Base-by-base conservation (phyloP, 805 yeast genomes). In the Candida vartiovaarae region DNA sequence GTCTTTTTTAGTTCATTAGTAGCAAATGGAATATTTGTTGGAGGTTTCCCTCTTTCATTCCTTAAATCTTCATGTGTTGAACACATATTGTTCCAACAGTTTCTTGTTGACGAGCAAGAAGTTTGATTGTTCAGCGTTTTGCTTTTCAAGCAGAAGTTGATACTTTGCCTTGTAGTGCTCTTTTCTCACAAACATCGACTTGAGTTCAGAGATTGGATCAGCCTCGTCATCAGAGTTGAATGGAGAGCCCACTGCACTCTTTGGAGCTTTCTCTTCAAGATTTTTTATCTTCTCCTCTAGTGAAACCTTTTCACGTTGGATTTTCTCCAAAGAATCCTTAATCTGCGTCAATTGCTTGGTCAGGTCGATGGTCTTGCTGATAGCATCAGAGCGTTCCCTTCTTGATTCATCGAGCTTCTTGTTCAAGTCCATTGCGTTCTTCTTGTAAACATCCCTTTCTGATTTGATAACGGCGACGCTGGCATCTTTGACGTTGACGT, bases 101-200 rank as follows among this genome's bases (percentile, higher is more conserved):
- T 25, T 32, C 25, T 41, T 38, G 24, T 45, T 47, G 5, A 50
- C 11, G 7, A 30, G 33, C 20, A 45, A n/a, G 8, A 42, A 43
- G 20, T 40, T 39, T 30, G 44, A 43, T 26, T 38, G 40, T 38
- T 38, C 51, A 5, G 28, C 26, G 10, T 48, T 43, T 32, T 45
- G 47, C 8, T 46, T 44, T 11, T 48, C 52, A 6, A 50, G 30
- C 3, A 48, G 11, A 4, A 10, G 28, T 5, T 29, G 28, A 32
- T 50, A 48, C n/a, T 45, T 45, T 27, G 37, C 37, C 36, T 48
- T 38, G 48, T 54, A 27, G 60, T 59, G 32, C 44, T 54, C 46
- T 58, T 56, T 31, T 47, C 53, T 11, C 35, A 42, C 24, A 55
- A 36, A 35, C 44, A 55, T 10, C 23, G 29, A 23, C 8, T 29